Percentiles rank a stretch among this genome's conserved stretches.
Conservation (phyloP, 192 early-diverging fungal genomes). For the Gonapodya prolifera region DNA sequence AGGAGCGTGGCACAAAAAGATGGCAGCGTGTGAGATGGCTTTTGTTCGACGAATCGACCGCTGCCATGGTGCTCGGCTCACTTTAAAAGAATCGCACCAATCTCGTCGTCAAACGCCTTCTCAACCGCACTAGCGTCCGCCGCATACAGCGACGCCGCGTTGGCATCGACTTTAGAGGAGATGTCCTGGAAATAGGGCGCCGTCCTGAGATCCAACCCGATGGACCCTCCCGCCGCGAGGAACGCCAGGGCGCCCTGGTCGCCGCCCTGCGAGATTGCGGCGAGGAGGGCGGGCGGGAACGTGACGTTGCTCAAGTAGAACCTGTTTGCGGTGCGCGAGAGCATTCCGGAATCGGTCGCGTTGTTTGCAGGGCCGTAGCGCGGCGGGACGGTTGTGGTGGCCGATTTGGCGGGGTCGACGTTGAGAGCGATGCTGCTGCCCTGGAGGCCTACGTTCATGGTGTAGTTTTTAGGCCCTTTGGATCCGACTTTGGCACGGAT, state of each 20-base stretch:
- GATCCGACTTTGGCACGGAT: conserved; percentile 18
- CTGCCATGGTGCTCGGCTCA: neutral
- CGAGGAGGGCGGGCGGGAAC: neutral
- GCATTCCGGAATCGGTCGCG: neutral
- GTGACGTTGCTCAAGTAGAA: neutral
- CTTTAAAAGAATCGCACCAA: neutral
- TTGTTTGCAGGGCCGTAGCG: neutral
- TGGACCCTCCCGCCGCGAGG: neutral
- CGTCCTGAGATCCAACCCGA: neutral
- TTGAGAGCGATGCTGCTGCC: conserved; percentile 6
- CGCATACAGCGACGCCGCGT: neutral
- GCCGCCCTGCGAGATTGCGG: neutral
- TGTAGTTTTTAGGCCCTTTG: conserved; percentile 12
- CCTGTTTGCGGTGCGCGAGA: neutral
- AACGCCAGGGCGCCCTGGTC: neutral
- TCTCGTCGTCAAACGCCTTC: neutral
- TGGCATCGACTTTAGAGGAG: neutral
- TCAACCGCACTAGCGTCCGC: neutral
- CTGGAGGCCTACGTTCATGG: neutral
- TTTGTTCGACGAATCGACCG: no score
- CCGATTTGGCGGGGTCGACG: neutral
- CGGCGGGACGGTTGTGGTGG: neutral
- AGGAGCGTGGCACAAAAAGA: neutral
- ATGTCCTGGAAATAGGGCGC: neutral
- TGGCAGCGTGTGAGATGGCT: neutral